Base-by-base conservation (phyloP, 2,329 filamentous ascomycete species). In the Colletotrichum sp. region DNA sequence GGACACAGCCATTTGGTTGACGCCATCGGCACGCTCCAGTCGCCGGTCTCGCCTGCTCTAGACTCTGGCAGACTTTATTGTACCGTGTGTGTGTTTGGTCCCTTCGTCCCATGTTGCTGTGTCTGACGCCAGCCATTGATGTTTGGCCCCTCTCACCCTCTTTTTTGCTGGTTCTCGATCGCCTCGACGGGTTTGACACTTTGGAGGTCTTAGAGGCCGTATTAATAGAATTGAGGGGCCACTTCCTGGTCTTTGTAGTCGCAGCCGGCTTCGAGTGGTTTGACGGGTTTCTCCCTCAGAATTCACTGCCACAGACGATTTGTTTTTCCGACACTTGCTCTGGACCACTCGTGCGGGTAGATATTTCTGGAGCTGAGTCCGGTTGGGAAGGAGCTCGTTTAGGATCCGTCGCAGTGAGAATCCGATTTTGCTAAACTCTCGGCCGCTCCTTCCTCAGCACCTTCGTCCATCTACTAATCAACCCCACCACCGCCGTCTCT, bases 1-100 rank as follows among this genome's bases (percentile, higher is more conserved):
- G n/a, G 44, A 52, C 44, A 60, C 30, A 19, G 36, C 34, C 69
- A 67, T 67, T 55, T 36, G 19, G 25, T 67, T 60, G 70, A 67
- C 39, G 55, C 69, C 69, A 72, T 64, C 63, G 63, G 48, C 63
- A 65, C 65, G n/a, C 63, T 52, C 57, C 55, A 34, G n/a, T 64
- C 32, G 70, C 57, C 44, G 64, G 34, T 68, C 64, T 75, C 63
- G 73, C 69, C 73, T 59, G 73, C 48, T 75, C 73, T 73, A 30
- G 70, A 68, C 64, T 32, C 64, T 16, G 28, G 22, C 32, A 73
- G 72, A 60, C 70, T 73, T 75, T 73, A 25, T 9, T 27, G 28
- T 15, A 36, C 12, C 64, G 25, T 22, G 52, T 22, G 27, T 52
- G 11, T 44, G 70, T 75, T 73, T 73, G 63, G 64, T 64, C 44